Evolutionary conservation across 495 filamentous ascomycete genomes (phyloP).

Genomic region (Hypoxylon fragiforme): DNA sequence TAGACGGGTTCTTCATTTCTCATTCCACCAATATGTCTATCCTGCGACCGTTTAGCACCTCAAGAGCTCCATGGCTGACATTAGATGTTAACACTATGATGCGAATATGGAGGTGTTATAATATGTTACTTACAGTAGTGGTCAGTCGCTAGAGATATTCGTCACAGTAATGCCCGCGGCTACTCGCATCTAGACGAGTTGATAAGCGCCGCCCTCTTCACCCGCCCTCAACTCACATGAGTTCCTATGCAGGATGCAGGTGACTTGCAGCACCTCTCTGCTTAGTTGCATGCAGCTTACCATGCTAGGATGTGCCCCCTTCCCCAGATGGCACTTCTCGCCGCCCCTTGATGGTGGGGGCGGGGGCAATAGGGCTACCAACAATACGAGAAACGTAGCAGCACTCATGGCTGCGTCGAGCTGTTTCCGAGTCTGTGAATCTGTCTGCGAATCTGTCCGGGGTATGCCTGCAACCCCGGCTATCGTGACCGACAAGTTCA

Average conservation of each 20-base stretch:
- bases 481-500: conserved; percentile 5
- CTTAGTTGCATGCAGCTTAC: not conserved
- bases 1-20: too few species aligned
- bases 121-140: not conserved
- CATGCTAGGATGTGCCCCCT: conserved; percentile 16
- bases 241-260: conserved; percentile 10
- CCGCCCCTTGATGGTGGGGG: conserved; percentile 19
- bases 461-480: conserved; percentile 9
- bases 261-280: conserved; percentile 12
- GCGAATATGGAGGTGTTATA: too few species aligned
- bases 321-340: conserved; percentile 15
- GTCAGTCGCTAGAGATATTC: not conserved
- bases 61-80: too few species aligned
- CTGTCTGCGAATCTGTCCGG: conserved; percentile 22
- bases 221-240: too few species aligned
- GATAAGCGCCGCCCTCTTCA: conserved; percentile 9
- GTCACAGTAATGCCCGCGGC: not conserved
- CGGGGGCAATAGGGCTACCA: conserved; percentile 12
- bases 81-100: too few species aligned
- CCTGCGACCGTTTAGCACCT: too few species aligned
- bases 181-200: conserved; percentile 5
- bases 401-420: conserved; percentile 13
- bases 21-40: too few species aligned
- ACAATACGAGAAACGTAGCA: conserved; percentile 16
- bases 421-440: conserved; percentile 13